Conservation (phyloP, 1,139 yeast genomes). For the Zygosaccharomyces sapae region DNA sequence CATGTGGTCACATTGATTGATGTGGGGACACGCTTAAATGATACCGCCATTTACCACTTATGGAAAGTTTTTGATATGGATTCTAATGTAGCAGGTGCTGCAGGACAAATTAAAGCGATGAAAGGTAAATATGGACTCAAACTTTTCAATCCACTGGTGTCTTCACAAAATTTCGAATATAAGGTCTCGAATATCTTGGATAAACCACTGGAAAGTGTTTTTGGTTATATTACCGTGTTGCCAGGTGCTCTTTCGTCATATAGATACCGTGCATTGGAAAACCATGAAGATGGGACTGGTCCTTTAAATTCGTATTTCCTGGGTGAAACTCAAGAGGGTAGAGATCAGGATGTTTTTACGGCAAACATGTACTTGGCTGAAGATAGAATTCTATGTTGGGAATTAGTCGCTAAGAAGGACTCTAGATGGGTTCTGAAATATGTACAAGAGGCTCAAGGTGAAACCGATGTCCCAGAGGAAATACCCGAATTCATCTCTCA, state of each 20-base stretch:
- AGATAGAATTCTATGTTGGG: constrained; percentile 97
- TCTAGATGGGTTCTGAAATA: constrained; percentile 92
- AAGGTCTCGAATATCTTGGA: constrained; percentile 93
- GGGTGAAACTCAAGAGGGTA: constrained; percentile 68
- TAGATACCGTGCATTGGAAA: constrained; percentile 79
- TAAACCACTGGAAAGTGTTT: constrained; percentile 88
- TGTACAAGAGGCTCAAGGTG: constrained; percentile 91
- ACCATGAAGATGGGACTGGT: constrained; percentile 88
- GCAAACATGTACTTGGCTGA: constrained; percentile 98
- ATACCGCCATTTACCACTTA: constrained; percentile 77
- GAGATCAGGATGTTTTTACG: constrained; percentile 73
- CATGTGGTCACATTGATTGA: constrained; percentile 80
- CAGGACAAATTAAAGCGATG: constrained; percentile 94
- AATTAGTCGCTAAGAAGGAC: constrained; percentile 78
- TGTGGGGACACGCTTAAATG: constrained; percentile 89
- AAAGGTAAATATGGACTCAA: constrained; percentile 81
- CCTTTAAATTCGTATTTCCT: constrained; percentile 84
- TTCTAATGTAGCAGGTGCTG: constrained; percentile 96
- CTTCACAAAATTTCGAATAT: constrained; percentile 95
- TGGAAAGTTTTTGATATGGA: constrained; percentile 98
- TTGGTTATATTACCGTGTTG: constrained; percentile 88
- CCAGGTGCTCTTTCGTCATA: constrained; percentile 98
- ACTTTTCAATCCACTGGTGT: constrained; percentile 83
- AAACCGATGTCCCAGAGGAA: constrained; percentile 93
- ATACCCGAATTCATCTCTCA: constrained; percentile 89